These are phyloP conservation scores for Cercophora newfieldiana DNA, from an alignment of 495 filamentous ascomycete species.

Conservation along the genomic window DNA sequence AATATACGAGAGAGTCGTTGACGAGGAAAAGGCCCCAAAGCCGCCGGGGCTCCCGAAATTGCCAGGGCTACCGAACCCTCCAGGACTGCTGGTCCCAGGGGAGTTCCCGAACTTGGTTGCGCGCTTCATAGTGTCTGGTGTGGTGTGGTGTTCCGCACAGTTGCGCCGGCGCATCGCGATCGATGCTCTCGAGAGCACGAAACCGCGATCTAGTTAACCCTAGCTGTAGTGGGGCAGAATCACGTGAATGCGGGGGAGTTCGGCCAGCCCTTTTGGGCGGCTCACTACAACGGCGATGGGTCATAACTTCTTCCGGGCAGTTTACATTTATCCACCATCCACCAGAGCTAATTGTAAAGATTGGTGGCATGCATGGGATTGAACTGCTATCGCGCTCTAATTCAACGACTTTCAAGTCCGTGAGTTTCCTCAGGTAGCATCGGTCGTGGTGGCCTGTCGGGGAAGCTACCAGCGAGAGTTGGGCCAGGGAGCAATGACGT, in stretches of 20 bases:
- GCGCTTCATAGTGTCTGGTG: slow-evolving; percentile 10
- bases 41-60: slow-evolving; percentile 29
- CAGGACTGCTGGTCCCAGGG: background rate
- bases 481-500: too few relatives aligned
- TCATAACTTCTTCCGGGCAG: too few relatives aligned
- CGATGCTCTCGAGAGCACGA: background rate
- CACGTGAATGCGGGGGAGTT: slow-evolving; percentile 12
- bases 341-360: too few relatives aligned
- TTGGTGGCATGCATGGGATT: too few relatives aligned
- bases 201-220: background rate
- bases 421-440: too few relatives aligned
- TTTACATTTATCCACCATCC: too few relatives aligned
- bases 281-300: too few relatives aligned
- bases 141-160: background rate
- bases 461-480: too few relatives aligned
- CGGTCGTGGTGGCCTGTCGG: too few relatives aligned
- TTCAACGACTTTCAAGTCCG: too few relatives aligned
- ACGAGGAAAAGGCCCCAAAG: slow-evolving; percentile 49
- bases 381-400: too few relatives aligned
- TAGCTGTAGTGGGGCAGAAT: slow-evolving; percentile 10
- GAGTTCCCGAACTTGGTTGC: slow-evolving; percentile 1
- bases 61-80: slow-evolving; percentile 20
- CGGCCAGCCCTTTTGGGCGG: too few relatives aligned
- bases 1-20: slow-evolving; percentile 74
- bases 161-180: background rate